Evolutionary conservation across 805 yeast genomes (phyloP).

Genomic region (Priceomyces medius): DNA sequence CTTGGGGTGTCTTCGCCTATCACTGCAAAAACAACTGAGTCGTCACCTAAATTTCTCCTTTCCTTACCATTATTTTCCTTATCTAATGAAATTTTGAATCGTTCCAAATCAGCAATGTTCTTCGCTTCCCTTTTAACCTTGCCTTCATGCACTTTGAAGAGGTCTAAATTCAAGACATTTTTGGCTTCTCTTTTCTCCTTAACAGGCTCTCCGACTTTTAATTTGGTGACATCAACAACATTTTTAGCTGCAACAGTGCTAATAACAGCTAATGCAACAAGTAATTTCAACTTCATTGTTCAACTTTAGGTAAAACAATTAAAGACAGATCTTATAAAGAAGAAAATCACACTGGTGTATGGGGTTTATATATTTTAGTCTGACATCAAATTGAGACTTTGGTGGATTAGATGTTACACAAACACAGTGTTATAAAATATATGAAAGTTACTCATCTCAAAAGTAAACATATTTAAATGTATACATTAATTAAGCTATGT

Average conservation of each 20-base stretch:
- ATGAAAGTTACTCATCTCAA: background rate
- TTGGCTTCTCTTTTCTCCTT: slow-evolving; percentile 16
- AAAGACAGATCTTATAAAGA: too few relatives aligned
- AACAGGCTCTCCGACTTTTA: slow-evolving; percentile 7
- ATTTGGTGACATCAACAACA: slow-evolving; percentile 14
- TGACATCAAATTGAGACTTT: too few relatives aligned
- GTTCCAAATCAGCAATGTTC: slow-evolving; percentile 16
- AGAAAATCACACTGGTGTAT: too few relatives aligned
- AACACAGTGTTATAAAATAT: background rate
- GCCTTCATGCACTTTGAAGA: background rate
- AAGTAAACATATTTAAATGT: background rate
- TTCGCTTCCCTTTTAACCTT: slow-evolving; percentile 17
- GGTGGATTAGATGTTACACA: background rate
- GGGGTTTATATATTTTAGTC: too few relatives aligned
- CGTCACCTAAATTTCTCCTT: slow-evolving; percentile 5
- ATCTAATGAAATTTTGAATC: slow-evolving; percentile 9
- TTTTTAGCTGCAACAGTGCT: slow-evolving; percentile 12
- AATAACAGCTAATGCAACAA: slow-evolving; percentile 4
- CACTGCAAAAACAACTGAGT: slow-evolving; percentile 14
- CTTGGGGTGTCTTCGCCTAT: slow-evolving; percentile 13
- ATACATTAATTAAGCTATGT: background rate
- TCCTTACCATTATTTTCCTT: slow-evolving; percentile 8
- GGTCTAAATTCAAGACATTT: slow-evolving; percentile 12
- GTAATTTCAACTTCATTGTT: slow-evolving; percentile 5
- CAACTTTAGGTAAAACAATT: too few relatives aligned